Percentiles rank a stretch among this genome's conserved stretches.
These are phyloP conservation scores for Platanus orientalis DNA, from an alignment of 164 flowering plant species.

Conservation along the genomic window DNA sequence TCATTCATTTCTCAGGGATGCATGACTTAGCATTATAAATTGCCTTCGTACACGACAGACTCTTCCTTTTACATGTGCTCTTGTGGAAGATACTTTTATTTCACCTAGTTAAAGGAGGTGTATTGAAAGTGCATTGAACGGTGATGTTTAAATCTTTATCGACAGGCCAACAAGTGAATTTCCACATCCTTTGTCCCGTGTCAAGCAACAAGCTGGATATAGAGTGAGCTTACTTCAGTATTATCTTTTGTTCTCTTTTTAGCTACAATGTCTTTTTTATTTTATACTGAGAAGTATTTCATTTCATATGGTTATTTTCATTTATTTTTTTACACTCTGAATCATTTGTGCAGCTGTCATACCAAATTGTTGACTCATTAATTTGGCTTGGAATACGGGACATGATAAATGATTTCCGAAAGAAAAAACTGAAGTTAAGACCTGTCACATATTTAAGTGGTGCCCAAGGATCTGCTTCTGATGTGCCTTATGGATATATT, in stretches of 20 bases:
- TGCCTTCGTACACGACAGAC: background rate
- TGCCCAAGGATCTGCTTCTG: slow-evolving; percentile 76
- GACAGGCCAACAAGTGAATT: slow-evolving; percentile 96
- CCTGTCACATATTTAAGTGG: slow-evolving; percentile 99
- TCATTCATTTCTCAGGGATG: too few species aligned
- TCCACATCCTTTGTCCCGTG: slow-evolving; percentile 98
- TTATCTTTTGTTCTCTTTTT: background rate
- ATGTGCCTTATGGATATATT: slow-evolving; percentile 88
- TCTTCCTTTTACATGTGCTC: background rate
- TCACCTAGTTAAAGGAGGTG: background rate
- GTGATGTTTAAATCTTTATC: slow-evolving; percentile 9
- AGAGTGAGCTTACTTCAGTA: slow-evolving; percentile 47
- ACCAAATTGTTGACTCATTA: slow-evolving; percentile 95
- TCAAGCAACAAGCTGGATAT: slow-evolving; percentile 88
- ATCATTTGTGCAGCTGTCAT: slow-evolving; percentile 66
- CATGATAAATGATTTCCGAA: slow-evolving; percentile 93
- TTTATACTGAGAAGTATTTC: slow-evolving; percentile 1
- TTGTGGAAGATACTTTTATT: background rate
- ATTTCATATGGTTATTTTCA: background rate
- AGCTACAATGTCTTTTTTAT: background rate
- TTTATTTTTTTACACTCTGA: slow-evolving; percentile 4
- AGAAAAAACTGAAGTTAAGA: slow-evolving; percentile 85
- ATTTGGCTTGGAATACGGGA: slow-evolving; percentile 99
- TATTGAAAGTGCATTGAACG: background rate
- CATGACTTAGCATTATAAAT: background rate